Conservation (phyloP, 129 eudicot species). For the Escallonia rubra region DNA sequence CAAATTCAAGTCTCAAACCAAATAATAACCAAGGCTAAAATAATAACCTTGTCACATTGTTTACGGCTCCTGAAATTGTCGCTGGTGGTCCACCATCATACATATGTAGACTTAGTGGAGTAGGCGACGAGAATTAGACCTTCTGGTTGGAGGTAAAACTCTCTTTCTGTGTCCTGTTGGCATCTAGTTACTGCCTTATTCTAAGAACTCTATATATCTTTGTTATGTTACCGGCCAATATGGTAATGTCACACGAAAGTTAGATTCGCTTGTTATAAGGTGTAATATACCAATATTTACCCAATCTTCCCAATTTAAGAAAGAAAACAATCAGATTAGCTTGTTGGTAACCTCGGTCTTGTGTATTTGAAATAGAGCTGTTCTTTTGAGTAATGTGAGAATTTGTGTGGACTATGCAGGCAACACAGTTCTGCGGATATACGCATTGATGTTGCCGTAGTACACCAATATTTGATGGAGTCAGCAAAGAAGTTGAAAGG, state of each 20-base stretch:
- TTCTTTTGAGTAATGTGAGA: too few relatives aligned
- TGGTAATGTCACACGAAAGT: too few relatives aligned
- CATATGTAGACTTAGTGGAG: constrained; percentile 85
- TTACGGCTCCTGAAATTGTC: constrained; percentile 63
- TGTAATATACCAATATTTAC: too few relatives aligned
- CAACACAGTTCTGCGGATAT: constrained; percentile 57
- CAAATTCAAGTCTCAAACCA: too few relatives aligned
- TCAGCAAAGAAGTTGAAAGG: constrained; percentile 48
- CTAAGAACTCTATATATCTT: too few relatives aligned
- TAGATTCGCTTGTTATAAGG: too few relatives aligned
- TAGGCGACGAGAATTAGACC: constrained; percentile 69
- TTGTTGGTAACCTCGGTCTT: too few relatives aligned
- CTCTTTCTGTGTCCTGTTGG: neutral
- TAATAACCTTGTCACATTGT: constrained; percentile 6
- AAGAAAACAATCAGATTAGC: too few relatives aligned
- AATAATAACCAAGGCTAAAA: too few relatives aligned
- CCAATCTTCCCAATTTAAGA: too few relatives aligned
- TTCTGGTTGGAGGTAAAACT: constrained; percentile 93
- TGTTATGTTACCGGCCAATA: too few relatives aligned
- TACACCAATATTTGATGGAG: constrained; percentile 69
- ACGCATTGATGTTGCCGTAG: constrained; percentile 70
- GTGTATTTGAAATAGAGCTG: too few relatives aligned
- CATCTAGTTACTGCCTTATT: neutral
- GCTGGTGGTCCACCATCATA: constrained; percentile 81
- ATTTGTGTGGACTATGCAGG: constrained; percentile 34